Percentiles rank a stretch among this genome's conserved stretches.
phyloP scores from a whole-genome alignment of 768 basidiomycete genomes.

The Hypsizygus marmoreus region DNA sequence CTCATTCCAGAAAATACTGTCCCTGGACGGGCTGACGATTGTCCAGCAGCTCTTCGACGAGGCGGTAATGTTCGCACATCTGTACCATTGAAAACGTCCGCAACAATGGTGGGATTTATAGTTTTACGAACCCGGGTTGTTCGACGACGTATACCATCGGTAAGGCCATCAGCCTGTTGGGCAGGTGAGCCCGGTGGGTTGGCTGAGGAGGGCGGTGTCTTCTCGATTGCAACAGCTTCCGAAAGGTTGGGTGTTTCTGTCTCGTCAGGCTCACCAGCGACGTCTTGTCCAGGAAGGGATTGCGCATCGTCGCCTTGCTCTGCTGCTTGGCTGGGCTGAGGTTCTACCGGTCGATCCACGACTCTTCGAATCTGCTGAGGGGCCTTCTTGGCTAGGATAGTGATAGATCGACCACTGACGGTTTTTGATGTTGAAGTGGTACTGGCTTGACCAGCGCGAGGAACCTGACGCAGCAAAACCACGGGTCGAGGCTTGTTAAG shows the following conservation, averaged over 20 bases:
- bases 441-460: conserved; percentile 15
- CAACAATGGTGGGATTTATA: conserved; percentile 28
- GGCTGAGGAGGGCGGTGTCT: conserved; percentile 6
- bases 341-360: conserved; percentile 9
- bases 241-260: not conserved
- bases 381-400: conserved; percentile 10
- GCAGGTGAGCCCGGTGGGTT: conserved; percentile 2
- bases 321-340: not conserved
- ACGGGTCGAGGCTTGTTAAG: conserved; percentile 27
- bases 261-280: too few relatives aligned
- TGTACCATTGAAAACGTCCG: conserved; percentile 40
- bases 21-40: conserved; percentile 30
- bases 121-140: conserved; percentile 53
- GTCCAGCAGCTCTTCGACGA: conserved; percentile 45
- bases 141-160: conserved; percentile 38
- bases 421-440: conserved; percentile 3
- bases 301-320: too few relatives aligned
- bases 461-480: conserved; percentile 30
- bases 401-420: not conserved
- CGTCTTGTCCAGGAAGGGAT: too few relatives aligned
- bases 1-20: conserved; percentile 66
- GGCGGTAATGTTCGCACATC: conserved; percentile 29
- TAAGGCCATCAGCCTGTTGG: conserved; percentile 4
- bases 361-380: conserved; percentile 20
- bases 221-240: conserved; percentile 1